phyloP scores from a whole-genome alignment of 495 filamentous ascomycete species.

The Astrothelium subdiscretum region DNA sequence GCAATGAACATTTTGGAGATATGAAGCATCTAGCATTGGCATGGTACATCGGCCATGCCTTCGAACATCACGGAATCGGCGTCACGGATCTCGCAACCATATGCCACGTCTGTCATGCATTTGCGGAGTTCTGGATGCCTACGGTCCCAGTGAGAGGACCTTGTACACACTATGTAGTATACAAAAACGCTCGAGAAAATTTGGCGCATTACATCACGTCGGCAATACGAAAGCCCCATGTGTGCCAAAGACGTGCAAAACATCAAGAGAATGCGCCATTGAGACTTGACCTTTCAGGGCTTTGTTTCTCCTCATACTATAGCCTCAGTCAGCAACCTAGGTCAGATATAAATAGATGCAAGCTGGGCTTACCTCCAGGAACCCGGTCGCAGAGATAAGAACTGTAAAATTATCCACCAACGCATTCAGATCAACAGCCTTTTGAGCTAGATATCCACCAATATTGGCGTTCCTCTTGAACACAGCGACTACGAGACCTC shows the following conservation, averaged over 20 bases:
- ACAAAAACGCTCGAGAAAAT: not conserved
- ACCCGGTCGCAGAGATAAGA: slow-evolving; percentile 47
- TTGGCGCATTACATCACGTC: not conserved
- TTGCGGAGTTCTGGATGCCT: not conserved
- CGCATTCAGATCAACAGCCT: not conserved
- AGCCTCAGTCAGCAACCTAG: not conserved
- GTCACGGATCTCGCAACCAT: not conserved
- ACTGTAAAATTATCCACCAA: slow-evolving; percentile 47
- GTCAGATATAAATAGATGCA: not conserved
- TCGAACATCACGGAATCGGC: not conserved
- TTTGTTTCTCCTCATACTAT: not conserved
- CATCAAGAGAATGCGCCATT: not conserved
- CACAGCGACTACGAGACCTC: slow-evolving; percentile 70
- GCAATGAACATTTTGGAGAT: not conserved
- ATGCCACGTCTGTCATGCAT: not conserved
- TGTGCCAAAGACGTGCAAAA: not conserved
- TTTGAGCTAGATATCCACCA: slow-evolving; percentile 29
- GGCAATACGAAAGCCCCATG: not conserved
- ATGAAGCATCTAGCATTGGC: too few species aligned
- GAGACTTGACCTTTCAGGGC: not conserved
- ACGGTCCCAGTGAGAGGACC: not conserved
- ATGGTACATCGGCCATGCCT: too few species aligned
- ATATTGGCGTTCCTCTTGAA: slow-evolving; percentile 83
- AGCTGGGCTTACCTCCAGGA: slow-evolving; percentile 43
- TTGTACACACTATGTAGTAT: not conserved